phyloP scores from a whole-genome alignment of 2,329 filamentous ascomycete genomes.

The Fusarium sp. region DNA sequence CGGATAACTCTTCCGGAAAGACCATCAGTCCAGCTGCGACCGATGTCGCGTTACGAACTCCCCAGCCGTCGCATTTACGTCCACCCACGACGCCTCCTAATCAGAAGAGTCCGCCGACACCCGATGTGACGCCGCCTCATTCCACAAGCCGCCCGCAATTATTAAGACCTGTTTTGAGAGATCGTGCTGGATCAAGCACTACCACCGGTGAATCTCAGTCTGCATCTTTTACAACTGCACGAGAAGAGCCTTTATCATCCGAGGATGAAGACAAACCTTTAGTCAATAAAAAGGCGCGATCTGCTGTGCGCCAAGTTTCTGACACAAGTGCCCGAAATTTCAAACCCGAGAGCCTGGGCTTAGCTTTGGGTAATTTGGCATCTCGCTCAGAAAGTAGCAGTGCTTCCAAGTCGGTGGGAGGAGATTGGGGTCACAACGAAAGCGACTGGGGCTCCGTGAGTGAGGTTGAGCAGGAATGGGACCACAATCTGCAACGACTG shows the following conservation, averaged over 20 bases:
- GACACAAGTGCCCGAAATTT: constrained; percentile 39
- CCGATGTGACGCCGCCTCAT: constrained; percentile 80
- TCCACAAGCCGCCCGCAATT: constrained; percentile 59
- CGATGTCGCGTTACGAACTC: constrained; percentile 56
- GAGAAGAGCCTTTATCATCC: constrained; percentile 73
- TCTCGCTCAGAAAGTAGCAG: constrained; percentile 57
- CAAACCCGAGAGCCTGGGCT: constrained; percentile 55
- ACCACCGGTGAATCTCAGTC: constrained; percentile 72
- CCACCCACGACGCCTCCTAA: constrained; percentile 72
- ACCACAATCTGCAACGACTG: constrained; percentile 66
- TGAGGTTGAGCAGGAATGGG: constrained; percentile 68
- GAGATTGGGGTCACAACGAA: constrained; percentile 67
- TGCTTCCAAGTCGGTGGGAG: constrained; percentile 58
- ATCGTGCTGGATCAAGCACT: constrained; percentile 65
- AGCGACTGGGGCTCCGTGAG: constrained; percentile 67
- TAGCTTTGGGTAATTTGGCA: constrained; percentile 60
- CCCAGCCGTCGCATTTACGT: constrained; percentile 55
- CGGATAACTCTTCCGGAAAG: constrained; percentile 61
- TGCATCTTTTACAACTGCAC: constrained; percentile 80
- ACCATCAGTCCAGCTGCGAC: constrained; percentile 59
- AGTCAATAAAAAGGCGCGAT: constrained; percentile 59
- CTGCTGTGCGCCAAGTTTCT: constrained; percentile 58
- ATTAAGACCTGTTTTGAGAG: constrained; percentile 61
- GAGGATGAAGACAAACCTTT: constrained; percentile 68
- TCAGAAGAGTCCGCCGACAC: constrained; percentile 78